These are phyloP conservation scores for Anastatica hierochuntica DNA, from an alignment of 345 rosid species.

Conservation along the genomic window DNA sequence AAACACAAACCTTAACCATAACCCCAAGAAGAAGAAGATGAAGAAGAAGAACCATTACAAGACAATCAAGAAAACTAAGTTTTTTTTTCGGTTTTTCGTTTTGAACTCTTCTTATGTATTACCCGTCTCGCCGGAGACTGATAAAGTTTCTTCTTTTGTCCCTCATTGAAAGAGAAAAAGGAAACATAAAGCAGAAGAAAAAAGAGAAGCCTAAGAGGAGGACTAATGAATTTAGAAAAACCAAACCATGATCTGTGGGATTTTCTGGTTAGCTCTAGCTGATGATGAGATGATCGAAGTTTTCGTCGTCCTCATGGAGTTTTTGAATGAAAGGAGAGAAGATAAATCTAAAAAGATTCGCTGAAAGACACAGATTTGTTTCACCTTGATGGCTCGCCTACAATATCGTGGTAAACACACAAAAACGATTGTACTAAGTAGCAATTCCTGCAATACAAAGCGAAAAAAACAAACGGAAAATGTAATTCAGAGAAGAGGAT, in stretches of 20 bases:
- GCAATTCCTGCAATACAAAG: conserved; percentile 4
- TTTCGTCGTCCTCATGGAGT: conserved; percentile 14
- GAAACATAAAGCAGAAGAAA: neutral
- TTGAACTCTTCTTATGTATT: conserved; percentile 40
- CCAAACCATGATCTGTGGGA: conserved; percentile 28
- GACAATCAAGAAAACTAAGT: neutral
- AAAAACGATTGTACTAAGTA: neutral
- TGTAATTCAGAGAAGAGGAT: conserved; percentile 10
- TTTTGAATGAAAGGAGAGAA: conserved; percentile 20
- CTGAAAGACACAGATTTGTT: conserved; percentile 7
- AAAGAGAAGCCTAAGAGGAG: conserved; percentile 5
- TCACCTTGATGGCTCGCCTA: conserved; percentile 30
- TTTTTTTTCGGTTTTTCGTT: neutral
- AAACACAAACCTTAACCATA: conserved; percentile 12
- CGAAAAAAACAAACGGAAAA: conserved; percentile 2
- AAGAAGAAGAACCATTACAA: neutral
- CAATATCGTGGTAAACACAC: neutral
- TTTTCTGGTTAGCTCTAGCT: conserved; percentile 29
- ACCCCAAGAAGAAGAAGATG: neutral
- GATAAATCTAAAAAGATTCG: conserved; percentile 11
- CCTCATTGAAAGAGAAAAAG: conserved; percentile 21
- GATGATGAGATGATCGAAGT: conserved; percentile 19
- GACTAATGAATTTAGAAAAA: conserved; percentile 23
- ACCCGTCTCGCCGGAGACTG: conserved; percentile 64
- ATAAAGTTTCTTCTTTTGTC: conserved; percentile 46